phyloP scores from a whole-genome alignment of 225 moss, liverwort and hornwort genomes.

The Antitrichia curtipendula region DNA sequence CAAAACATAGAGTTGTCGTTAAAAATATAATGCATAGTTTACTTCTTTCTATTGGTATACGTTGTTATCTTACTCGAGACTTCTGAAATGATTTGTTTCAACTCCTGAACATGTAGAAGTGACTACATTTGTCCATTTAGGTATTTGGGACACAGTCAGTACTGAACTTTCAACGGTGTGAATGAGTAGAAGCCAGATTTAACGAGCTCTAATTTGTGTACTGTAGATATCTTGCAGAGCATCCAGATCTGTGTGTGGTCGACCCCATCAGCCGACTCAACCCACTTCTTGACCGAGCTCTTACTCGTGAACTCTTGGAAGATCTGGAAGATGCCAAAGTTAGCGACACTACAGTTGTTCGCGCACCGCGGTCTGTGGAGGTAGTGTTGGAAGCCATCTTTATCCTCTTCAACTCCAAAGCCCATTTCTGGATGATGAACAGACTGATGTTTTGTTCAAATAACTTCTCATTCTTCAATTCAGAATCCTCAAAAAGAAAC shows the following conservation, averaged over 20 bases:
- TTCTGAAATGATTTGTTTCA: neutral
- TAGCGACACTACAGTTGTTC: constrained; percentile 37
- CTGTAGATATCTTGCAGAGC: constrained; percentile 54
- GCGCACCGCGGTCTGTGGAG: constrained; percentile 71
- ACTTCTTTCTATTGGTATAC: neutral
- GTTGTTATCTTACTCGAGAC: neutral
- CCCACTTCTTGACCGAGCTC: constrained; percentile 73
- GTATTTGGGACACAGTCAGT: too few species aligned
- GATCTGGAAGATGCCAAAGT: constrained; percentile 42
- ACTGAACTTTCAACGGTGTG: too few species aligned
- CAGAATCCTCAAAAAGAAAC: neutral
- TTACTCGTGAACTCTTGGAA: constrained; percentile 61
- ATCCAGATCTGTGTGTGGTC: constrained; percentile 60
- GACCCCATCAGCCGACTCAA: constrained; percentile 67
- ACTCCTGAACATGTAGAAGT: neutral
- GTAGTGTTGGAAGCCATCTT: constrained; percentile 9
- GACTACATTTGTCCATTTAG: neutral
- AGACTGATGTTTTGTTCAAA: neutral
- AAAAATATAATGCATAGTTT: neutral
- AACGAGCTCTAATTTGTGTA: too few species aligned
- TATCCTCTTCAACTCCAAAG: neutral
- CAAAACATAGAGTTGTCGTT: neutral
- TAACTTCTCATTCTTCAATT: neutral
- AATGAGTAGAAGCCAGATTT: too few species aligned
- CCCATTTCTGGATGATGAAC: neutral